Percentiles rank a stretch among this genome's conserved stretches.
These are phyloP conservation scores for Psophocarpus tetragonolobus DNA, from an alignment of 306 rosid genomes.

Conservation along the genomic window DNA sequence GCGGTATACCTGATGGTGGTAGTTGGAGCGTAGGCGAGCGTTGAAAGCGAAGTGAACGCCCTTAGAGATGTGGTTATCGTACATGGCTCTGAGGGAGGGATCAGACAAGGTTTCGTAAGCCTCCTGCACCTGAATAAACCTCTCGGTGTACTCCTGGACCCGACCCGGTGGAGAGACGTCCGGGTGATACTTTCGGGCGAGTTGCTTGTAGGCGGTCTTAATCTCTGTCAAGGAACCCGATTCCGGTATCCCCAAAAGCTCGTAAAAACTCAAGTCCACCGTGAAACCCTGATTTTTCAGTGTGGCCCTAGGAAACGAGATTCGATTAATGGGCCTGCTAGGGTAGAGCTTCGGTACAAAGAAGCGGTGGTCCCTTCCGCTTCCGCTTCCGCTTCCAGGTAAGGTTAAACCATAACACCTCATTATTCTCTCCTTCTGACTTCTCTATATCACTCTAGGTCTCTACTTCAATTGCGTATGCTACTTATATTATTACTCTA, in stretches of 20 bases:
- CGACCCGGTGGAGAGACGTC: conserved; percentile 91
- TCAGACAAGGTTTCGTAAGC: conserved; percentile 91
- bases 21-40: conserved; percentile 43
- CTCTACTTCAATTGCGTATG: not conserved
- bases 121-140: conserved; percentile 81
- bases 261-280: conserved; percentile 56
- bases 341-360: no score
- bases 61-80: conserved; percentile 71
- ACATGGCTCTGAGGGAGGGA: conserved; percentile 62
- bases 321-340: conserved; percentile 32
- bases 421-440: not conserved
- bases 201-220: conserved; percentile 84
- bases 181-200: conserved; percentile 85
- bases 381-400: conserved; percentile 56
- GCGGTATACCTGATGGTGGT: not conserved
- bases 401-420: conserved; percentile 21
- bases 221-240: conserved; percentile 70
- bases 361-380: conserved; percentile 64
- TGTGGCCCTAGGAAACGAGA: conserved; percentile 5
- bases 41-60: conserved; percentile 79
- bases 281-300: conserved; percentile 43
- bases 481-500: not conserved
- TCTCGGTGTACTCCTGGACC: conserved; percentile 73
- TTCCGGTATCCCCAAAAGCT: conserved; percentile 71
- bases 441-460: not conserved